Percentiles rank a stretch among this genome's conserved stretches.
Evolutionary conservation across 1,284 basidiomycete genomes (phyloP).

Genomic region (Cryptococcus deneoformans): DNA sequence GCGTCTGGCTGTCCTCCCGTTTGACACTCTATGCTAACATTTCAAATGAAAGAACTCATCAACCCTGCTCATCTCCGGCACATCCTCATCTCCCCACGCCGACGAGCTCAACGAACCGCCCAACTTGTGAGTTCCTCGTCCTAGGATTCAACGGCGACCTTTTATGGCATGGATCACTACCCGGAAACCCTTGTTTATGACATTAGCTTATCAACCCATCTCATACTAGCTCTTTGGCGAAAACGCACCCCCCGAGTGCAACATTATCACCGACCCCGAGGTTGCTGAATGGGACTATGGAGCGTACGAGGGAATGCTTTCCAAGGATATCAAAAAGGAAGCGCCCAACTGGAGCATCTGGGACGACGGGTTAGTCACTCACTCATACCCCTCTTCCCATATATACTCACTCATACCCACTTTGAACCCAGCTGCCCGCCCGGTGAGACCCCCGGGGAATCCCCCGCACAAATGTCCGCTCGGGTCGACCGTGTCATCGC

Average conservation of each 20-base stretch:
- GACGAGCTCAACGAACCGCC: slow-evolving; percentile 79
- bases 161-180: too few species aligned
- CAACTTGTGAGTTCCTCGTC: slow-evolving; percentile 54
- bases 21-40: not conserved
- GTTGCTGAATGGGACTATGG: slow-evolving; percentile 83
- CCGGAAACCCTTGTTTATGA: slow-evolving; percentile 46
- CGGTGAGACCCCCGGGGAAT: slow-evolving; percentile 67
- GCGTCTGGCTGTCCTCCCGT: not conserved
- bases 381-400: not conserved
- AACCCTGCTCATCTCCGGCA: slow-evolving; percentile 75
- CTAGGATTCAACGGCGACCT: not conserved
- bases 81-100: slow-evolving; percentile 76
- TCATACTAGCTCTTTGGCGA: slow-evolving; percentile 41
- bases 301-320: slow-evolving; percentile 76
- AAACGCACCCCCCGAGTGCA: slow-evolving; percentile 29
- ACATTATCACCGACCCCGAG: slow-evolving; percentile 39
- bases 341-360: slow-evolving; percentile 75
- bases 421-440: slow-evolving; percentile 62
- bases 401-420: not conserved
- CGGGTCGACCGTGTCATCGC: slow-evolving; percentile 74
- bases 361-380: slow-evolving; percentile 63
- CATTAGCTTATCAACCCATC: not conserved
- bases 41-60: slow-evolving; percentile 60
- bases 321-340: slow-evolving; percentile 67
- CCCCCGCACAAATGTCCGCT: slow-evolving; percentile 68